Percentiles rank a stretch among this genome's conserved stretches.
Conservation (phyloP, 75 land plant species). For the Selaginella moellendorffii region DNA sequence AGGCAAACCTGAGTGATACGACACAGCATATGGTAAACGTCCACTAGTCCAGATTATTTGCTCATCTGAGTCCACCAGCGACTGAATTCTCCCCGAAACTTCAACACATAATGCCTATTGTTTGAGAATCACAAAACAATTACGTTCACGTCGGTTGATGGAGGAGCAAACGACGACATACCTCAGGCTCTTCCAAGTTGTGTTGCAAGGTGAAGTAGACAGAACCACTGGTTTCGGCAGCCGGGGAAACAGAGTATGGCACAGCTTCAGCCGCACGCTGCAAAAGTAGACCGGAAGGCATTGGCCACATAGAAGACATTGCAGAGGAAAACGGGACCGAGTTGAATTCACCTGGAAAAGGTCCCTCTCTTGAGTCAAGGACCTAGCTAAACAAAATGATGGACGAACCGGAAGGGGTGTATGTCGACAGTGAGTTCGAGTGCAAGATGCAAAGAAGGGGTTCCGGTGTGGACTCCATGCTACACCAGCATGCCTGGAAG, state of each 20-base stretch:
- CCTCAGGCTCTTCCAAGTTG: slow-evolving; percentile 68
- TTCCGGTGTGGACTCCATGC: slow-evolving; percentile 42
- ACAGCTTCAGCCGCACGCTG: slow-evolving; percentile 38
- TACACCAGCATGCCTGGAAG: slow-evolving; percentile 88
- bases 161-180: too few relatives aligned
- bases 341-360: slow-evolving; percentile 72
- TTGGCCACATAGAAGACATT: slow-evolving; percentile 69
- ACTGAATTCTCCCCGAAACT: slow-evolving; percentile 45
- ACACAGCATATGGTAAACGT: slow-evolving; percentile 50
- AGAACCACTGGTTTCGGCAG: slow-evolving; percentile 17
- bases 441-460: slow-evolving; percentile 67
- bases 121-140: too few relatives aligned
- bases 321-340: slow-evolving; percentile 47
- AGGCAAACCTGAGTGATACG: slow-evolving; percentile 58
- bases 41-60: slow-evolving; percentile 80
- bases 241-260: slow-evolving; percentile 10
- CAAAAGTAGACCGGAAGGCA: slow-evolving; percentile 75
- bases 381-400: too few relatives aligned
- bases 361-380: too few relatives aligned
- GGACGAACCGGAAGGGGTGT: slow-evolving; percentile 52
- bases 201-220: slow-evolving; percentile 63
- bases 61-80: slow-evolving; percentile 66
- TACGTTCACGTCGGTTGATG: too few relatives aligned
- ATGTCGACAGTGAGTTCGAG: slow-evolving; percentile 46
- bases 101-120: slow-evolving; percentile 45